Evolutionary conservation across 2,329 filamentous ascomycete species (phyloP).

Genomic region (Stenocarpella maydis): DNA sequence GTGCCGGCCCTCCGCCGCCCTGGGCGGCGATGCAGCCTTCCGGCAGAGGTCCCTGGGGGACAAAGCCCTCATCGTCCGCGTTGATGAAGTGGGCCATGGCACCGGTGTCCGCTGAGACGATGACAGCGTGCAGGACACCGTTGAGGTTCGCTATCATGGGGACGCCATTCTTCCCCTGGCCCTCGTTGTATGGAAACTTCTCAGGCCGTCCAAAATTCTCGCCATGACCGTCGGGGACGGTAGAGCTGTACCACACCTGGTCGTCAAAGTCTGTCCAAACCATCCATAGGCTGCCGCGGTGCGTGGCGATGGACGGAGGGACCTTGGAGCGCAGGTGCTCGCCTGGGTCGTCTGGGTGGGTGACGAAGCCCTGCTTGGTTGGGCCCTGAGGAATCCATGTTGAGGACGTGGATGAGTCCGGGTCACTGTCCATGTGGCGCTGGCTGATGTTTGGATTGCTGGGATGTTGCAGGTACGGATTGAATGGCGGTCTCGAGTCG

Average conservation of each 20-base stretch:
- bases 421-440: neutral
- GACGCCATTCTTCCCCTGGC: conserved; percentile 39
- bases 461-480: conserved; percentile 7
- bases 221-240: conserved; percentile 39
- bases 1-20: conserved; percentile 39
- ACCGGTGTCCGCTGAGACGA: conserved; percentile 41
- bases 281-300: conserved; percentile 48
- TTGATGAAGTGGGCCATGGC: conserved; percentile 45
- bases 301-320: conserved; percentile 45
- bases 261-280: conserved; percentile 44
- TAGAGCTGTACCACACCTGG: conserved; percentile 45
- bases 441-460: neutral
- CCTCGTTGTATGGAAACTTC: conserved; percentile 39
- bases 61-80: conserved; percentile 41
- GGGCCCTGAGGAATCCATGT: conserved; percentile 45
- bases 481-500: neutral
- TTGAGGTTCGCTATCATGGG: conserved; percentile 46
- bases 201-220: conserved; percentile 41
- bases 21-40: conserved; percentile 39
- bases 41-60: conserved; percentile 39
- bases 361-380: conserved; percentile 40
- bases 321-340: conserved; percentile 43
- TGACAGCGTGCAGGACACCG: conserved; percentile 45
- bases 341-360: conserved; percentile 35
- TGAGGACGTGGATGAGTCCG: conserved; percentile 6